These are phyloP conservation scores for Globisporangium recalcitrans DNA, from an alignment of 352 stramenopile genomes.

Conservation along the genomic window DNA sequence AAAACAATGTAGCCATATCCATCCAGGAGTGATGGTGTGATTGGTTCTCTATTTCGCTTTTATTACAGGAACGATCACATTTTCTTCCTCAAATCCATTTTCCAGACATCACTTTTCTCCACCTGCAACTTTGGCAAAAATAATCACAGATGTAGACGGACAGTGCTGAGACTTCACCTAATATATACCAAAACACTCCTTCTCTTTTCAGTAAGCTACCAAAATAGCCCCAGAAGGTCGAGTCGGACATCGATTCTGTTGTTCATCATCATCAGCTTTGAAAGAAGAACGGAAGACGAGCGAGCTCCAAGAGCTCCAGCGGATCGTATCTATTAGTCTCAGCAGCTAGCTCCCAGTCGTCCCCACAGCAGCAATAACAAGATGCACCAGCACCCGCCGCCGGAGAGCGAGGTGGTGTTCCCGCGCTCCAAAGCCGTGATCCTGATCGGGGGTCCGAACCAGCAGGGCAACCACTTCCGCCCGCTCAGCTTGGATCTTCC, in stretches of 20 bases:
- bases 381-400: conserved; percentile 11
- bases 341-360: background rate
- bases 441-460: conserved; percentile 81
- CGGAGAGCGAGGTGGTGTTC: conserved; percentile 46
- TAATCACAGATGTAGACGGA: background rate
- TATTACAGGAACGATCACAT: background rate
- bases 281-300: background rate
- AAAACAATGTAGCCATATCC: background rate
- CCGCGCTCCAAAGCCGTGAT: conserved; percentile 82
- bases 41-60: too few species aligned
- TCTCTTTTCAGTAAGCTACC: background rate
- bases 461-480: conserved; percentile 85
- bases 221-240: background rate
- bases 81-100: background rate
- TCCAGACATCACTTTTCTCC: background rate
- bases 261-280: background rate
- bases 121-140: background rate
- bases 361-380: background rate
- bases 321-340: background rate
- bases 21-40: too few species aligned
- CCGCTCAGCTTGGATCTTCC: conserved; percentile 82
- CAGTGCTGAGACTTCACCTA: background rate
- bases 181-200: background rate
- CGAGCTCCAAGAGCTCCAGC: conserved; percentile 1
- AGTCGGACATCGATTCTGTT: background rate